Conservation (phyloP, 192 early-diverging fungal genomes). For the Backusella parvicylindrica region DNA sequence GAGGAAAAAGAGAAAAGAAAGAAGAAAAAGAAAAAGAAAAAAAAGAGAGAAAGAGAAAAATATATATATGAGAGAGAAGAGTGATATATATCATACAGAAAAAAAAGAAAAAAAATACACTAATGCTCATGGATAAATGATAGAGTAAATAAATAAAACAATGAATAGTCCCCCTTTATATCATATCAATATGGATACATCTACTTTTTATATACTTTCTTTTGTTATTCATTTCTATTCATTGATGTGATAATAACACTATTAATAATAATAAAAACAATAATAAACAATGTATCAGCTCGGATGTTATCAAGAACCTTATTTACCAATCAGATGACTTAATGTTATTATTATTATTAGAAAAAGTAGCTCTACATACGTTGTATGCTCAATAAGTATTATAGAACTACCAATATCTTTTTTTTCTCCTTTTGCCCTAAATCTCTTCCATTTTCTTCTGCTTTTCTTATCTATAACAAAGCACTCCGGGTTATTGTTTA, state of each 20-base stretch:
- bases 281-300: neutral
- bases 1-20: neutral
- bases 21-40: neutral
- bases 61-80: neutral
- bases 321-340: constrained; percentile 1
- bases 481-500: neutral
- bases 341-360: neutral
- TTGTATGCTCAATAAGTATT: no score
- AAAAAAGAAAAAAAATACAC: neutral
- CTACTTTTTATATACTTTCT: neutral
- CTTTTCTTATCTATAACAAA: neutral
- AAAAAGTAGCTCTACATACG: no score
- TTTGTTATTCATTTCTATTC: neutral
- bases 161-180: neutral
- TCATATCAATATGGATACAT: neutral
- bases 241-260: neutral
- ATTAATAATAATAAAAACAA: neutral
- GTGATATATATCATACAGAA: neutral
- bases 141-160: neutral
- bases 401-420: neutral
- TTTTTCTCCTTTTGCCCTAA: neutral
- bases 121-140: neutral
- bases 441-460: no score
- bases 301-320: neutral
- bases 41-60: neutral